These are phyloP conservation scores for Ampelocalamus luodianensis DNA, from an alignment of 176 grass and related monocot genomes.

Conservation along the genomic window DNA sequence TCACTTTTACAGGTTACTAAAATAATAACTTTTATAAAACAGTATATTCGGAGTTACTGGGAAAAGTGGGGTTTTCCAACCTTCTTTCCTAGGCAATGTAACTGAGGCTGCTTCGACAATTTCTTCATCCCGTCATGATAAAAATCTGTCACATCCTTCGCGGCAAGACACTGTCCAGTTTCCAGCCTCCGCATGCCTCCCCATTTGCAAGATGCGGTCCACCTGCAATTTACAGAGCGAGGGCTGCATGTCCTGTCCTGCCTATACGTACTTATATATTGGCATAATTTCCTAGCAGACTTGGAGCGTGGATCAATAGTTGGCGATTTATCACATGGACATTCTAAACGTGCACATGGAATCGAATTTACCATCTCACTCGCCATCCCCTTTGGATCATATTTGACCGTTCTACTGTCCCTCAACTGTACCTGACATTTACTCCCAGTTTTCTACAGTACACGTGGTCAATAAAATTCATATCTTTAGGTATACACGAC, in stretches of 20 bases:
- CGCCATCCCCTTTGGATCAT: not conserved
- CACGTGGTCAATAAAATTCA: not conserved
- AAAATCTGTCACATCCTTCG: conserved; percentile 10
- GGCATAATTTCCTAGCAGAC: not conserved
- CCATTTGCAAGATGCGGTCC: conserved; percentile 10
- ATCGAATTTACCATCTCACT: not conserved
- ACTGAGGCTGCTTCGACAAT: not conserved
- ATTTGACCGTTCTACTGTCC: not conserved
- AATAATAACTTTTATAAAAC: no score
- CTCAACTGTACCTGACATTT: not conserved
- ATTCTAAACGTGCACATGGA: not conserved
- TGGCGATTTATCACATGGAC: not conserved
- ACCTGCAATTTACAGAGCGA: conserved; percentile 27
- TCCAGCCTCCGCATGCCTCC: not conserved
- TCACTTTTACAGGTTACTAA: no score
- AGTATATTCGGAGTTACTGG: not conserved
- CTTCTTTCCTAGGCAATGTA: not conserved
- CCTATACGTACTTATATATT: not conserved
- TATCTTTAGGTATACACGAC: not conserved
- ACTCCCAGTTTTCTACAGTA: not conserved
- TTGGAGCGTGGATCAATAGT: not conserved
- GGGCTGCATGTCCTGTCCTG: conserved; percentile 3
- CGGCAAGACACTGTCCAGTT: not conserved
- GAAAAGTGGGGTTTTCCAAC: not conserved
- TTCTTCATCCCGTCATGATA: conserved; percentile 26